Evolutionary conservation across 805 yeast species (phyloP).

Genomic region (Pichia heedii): DNA sequence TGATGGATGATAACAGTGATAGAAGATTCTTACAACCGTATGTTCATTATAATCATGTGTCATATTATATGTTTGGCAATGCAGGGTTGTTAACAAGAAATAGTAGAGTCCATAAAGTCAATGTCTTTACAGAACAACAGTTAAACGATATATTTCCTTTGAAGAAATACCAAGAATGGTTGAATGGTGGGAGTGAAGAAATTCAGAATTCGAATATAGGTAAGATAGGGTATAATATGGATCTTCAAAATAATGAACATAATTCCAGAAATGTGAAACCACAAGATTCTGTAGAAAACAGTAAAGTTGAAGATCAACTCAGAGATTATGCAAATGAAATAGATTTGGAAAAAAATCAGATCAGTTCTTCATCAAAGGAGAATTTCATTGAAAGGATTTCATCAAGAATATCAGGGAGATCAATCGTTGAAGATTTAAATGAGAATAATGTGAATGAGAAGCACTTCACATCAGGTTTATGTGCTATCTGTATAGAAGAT

Average conservation of each 20-base stretch:
- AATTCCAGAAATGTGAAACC: background rate
- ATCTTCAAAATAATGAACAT: slow-evolving; percentile 27
- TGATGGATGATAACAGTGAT: slow-evolving; percentile 3
- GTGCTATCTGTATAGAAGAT: slow-evolving; percentile 71
- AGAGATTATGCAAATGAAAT: background rate
- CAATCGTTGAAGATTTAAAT: background rate
- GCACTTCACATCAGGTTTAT: slow-evolving; percentile 58
- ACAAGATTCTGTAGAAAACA: background rate
- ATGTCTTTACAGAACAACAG: slow-evolving; percentile 36
- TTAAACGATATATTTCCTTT: slow-evolving; percentile 54
- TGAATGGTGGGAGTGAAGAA: slow-evolving; percentile 49
- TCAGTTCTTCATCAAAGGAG: background rate
- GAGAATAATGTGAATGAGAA: background rate
- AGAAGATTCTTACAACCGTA: slow-evolving; percentile 6
- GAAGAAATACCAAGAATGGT: slow-evolving; percentile 51
- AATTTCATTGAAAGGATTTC: background rate
- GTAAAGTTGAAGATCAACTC: background rate
- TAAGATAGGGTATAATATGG: slow-evolving; percentile 26
- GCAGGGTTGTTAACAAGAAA: slow-evolving; percentile 7
- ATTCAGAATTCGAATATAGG: slow-evolving; percentile 37
- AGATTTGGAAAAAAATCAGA: no score
- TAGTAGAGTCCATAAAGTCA: slow-evolving; percentile 37
- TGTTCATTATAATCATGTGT: slow-evolving; percentile 4
- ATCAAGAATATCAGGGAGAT: background rate
- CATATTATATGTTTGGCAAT: slow-evolving; percentile 7